These are phyloP conservation scores for Immersiporthe knoxdaviesiana DNA, from an alignment of 2,329 filamentous ascomycete species.

Conservation along the genomic window DNA sequence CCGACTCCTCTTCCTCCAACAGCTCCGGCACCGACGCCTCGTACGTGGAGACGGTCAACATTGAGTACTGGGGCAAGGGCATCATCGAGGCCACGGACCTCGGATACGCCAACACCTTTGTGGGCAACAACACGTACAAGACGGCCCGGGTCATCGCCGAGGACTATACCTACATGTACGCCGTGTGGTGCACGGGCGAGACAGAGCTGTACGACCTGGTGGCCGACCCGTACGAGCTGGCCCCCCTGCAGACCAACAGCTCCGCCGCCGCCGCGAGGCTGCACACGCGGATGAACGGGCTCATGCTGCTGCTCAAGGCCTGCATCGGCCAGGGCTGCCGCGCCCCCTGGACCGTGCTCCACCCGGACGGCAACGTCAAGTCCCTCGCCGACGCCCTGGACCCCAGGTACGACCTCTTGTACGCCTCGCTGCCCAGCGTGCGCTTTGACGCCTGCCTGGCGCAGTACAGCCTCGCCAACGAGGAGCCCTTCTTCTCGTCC, in stretches of 20 bases:
- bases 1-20: slow-evolving; percentile 50
- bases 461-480: slow-evolving; percentile 27
- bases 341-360: slow-evolving; percentile 61
- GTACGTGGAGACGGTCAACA: slow-evolving; percentile 58
- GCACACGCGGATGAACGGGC: slow-evolving; percentile 58
- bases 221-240: slow-evolving; percentile 56
- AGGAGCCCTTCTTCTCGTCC: slow-evolving; percentile 27
- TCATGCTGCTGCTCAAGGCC: slow-evolving; percentile 64
- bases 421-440: slow-evolving; percentile 36
- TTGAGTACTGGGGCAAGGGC: slow-evolving; percentile 60
- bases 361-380: slow-evolving; percentile 55
- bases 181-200: slow-evolving; percentile 71
- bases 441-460: slow-evolving; percentile 22
- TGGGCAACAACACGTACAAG: slow-evolving; percentile 62
- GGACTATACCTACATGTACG: slow-evolving; percentile 65
- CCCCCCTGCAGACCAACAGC: slow-evolving; percentile 44
- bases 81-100: slow-evolving; percentile 45
- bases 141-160: slow-evolving; percentile 56
- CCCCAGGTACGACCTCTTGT: slow-evolving; percentile 55
- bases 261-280: slow-evolving; percentile 41
- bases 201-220: slow-evolving; percentile 67
- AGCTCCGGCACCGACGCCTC: slow-evolving; percentile 33
- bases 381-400: slow-evolving; percentile 56
- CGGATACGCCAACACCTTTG: slow-evolving; percentile 31
- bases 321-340: slow-evolving; percentile 59